Base-by-base conservation (phyloP, 2,329 filamentous ascomycete genomes). In the Ascochyta rabiei region DNA sequence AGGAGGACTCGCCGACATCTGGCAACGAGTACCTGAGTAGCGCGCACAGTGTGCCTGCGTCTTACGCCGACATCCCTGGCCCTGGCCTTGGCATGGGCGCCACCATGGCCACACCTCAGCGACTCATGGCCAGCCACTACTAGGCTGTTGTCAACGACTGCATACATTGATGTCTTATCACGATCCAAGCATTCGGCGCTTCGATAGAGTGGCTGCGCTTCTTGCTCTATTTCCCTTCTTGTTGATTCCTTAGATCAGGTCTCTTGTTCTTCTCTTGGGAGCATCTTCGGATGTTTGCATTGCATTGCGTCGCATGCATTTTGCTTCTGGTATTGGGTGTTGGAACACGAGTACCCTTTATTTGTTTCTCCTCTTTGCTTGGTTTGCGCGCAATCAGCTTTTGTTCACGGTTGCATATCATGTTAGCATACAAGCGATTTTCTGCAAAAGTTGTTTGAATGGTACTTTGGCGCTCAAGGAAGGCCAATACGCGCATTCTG, bases 1-100 rank as follows among this genome's bases (percentile, higher is more conserved):
- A 91, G 60, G 86, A 89, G 16, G 86, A 89, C n/a, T 92, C 89
- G 12, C 89, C 90, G 15, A 86, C 84, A 42, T 90, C 88, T 0
- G 86, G 89, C 61, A 80, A 82, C 61, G 85, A 85, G 49, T 90
- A 89, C 71, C 64, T 75, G 48, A 56, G 62, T 28, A 48, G 54
- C 43, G 55, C 68, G 21, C 62, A 67, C 33, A 66, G 69, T 55
- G 68, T 75, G 15, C 62, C 69, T 3, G 59, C 61, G 5, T 70
- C 72, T 10, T 68, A 75, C 51, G 63, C 68, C 49, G 73, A 76
- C 52, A 72, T 76, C 15, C 69, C 70, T 21, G 67, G 70, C 18
- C 72, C 72, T 9, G 61, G 58, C 13, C 67, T 74, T 18, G 63
- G 67, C 15, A 75, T 73, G 64, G 60, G 60, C 44, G 75, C 72